A percentile compares a stretch with the other conserved stretches of the same genome.
These are phyloP conservation scores for Chrysopogon serrulatus DNA, from an alignment of 176 grass and related monocot genomes.

Conservation along the genomic window DNA sequence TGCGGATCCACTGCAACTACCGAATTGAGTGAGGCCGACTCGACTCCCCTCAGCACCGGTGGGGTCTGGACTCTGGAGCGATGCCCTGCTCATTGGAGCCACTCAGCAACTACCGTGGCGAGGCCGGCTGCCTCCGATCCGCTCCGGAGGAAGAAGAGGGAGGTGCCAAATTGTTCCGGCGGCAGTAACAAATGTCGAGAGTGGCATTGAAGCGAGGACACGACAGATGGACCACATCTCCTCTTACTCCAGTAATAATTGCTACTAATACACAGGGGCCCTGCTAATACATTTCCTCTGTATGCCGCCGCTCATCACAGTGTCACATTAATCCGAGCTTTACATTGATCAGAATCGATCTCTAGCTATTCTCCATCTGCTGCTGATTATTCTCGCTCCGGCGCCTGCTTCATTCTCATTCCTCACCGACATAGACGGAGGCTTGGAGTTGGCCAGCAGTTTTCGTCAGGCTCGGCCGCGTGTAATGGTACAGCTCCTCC, in stretches of 20 bases:
- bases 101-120: no score
- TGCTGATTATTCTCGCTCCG: neutral
- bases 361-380: neutral
- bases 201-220: no score
- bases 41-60: no score
- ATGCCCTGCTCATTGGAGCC: no score
- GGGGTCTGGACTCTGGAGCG: no score
- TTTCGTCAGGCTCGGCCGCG: conserved; percentile 35
- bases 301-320: neutral
- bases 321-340: neutral
- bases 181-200: no score
- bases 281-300: no score
- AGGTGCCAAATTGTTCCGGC: no score
- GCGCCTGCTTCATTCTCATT: conserved; percentile 45
- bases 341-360: neutral
- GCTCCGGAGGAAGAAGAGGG: no score
- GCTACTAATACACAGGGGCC: neutral
- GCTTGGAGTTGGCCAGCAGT: neutral
- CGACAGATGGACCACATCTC: neutral
- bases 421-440: neutral
- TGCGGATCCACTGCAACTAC: no score
- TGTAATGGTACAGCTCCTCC: conserved; percentile 37
- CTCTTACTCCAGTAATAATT: neutral
- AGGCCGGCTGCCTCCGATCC: no score
- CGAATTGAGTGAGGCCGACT: no score